Percentiles rank a stretch among this genome's conserved stretches.
These are phyloP conservation scores for Populus trichocarpa DNA, from an alignment of 441 rosid genomes.

Conservation along the genomic window DNA sequence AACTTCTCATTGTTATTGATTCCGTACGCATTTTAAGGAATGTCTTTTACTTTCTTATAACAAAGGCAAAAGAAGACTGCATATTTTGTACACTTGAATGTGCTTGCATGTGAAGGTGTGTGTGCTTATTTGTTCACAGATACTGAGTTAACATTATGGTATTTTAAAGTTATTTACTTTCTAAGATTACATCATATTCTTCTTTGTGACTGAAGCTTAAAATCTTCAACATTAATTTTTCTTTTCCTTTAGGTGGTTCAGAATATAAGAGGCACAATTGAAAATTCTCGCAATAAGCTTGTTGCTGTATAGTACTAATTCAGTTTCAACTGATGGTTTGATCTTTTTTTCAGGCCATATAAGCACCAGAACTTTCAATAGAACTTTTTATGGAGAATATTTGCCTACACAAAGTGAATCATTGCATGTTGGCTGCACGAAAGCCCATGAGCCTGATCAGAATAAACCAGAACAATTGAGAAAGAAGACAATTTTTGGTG, in stretches of 20 bases:
- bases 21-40: too few species aligned
- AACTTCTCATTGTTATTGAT: too few species aligned
- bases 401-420: conserved; percentile 17
- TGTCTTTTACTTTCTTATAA: too few species aligned
- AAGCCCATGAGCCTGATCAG: conserved; percentile 19
- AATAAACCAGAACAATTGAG: conserved; percentile 12
- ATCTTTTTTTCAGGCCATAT: conserved; percentile 24
- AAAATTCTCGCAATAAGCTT: background rate
- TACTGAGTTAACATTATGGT: background rate
- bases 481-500: conserved; percentile 39
- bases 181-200: background rate
- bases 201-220: background rate
- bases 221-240: background rate
- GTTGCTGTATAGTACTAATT: background rate
- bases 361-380: conserved; percentile 16
- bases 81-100: background rate
- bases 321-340: conserved; percentile 15
- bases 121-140: background rate
- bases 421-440: conserved; percentile 16
- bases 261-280: background rate
- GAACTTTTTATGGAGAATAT: conserved; percentile 19
- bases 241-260: background rate
- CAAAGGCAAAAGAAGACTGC: background rate
- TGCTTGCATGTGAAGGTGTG: background rate
- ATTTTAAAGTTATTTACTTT: background rate